Base-by-base conservation (phyloP, 2,329 filamentous ascomycete species). In the Verticillium tricorpus region DNA sequence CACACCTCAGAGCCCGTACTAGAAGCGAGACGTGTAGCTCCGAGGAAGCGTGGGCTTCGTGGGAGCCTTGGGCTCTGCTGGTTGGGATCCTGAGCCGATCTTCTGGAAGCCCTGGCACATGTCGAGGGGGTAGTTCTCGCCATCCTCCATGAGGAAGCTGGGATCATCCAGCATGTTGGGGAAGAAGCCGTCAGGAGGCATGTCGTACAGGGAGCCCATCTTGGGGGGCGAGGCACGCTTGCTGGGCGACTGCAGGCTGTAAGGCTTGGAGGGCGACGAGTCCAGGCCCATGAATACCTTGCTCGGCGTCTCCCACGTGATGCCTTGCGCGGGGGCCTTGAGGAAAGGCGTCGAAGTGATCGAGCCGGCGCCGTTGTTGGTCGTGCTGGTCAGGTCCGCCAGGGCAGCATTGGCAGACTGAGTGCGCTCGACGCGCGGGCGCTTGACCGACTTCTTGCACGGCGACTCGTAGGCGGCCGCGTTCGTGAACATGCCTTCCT, bases 81-180 rank as follows among this genome's bases (percentile, higher is more conserved):
- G 54, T 64, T 77, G 71, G 34, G 71, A 70, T 65, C 71, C 78
- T 56, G 79, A 77, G 56, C 89, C 89, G 71, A 93, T 92, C 77
- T 88, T 90, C 71, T 89, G 85, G 69, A 92, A 93, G 11, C 89
- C 89, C 70, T 91, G 87, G 56, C 90, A 82, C 66, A 93, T 88
- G 68, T 93, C 90, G 58, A 92, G 82, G 1, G 83, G 85, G 15
- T 83, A 76, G 63, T 79, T 80, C 54, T 88, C 86, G 3, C 78
- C 77, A 50, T 87, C 85, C 63, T 89, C 86, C 61, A 81, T 79
- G 59, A 86, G 77, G 50, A 88, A 80, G 39, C 86, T 82, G 0
- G 79, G 67, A 15, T 85, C 83, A 58, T 77, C 75, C 32, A 76
- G 69, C 22, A 77, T 65, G 7, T 69, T 65, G 14, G 72, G 69